Base-by-base conservation (phyloP, 192 early-diverging fungal genomes). In the Podila clonocystis region DNA sequence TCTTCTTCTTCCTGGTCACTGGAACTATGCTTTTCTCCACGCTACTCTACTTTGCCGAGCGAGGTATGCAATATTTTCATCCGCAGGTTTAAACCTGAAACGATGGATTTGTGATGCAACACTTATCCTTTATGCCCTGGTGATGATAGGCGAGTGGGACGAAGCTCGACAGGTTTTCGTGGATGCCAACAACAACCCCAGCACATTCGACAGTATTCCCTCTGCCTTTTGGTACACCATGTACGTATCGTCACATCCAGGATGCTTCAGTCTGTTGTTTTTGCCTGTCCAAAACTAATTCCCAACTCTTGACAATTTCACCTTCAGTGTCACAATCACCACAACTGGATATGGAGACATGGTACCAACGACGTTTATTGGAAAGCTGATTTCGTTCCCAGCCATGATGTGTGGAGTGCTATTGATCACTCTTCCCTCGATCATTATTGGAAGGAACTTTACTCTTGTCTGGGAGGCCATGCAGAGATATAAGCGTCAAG, bases 311-410 rank as follows among this genome's bases (percentile, higher is more conserved):
- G 13, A 8, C 17, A 20, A 24, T 20, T 55, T 5, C 11, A 17
- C 52, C 4, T 55, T 4, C 26, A 55, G 52, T 11, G 93, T 93
- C 33, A 94, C 94, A 26, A 88, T 95, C 64, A 94, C 94, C 1
- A 95, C 94, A 20, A 95, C 94, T 6, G 94, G 94, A 41, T 93
- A 90, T 77, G 89, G 89, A 57, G 93, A 95, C 69, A 93, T 94
- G 91, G 90, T 93, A 13, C 94, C 94, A 8, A 91, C 90, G 4
- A 95, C 94, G 0, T 91, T 93, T 72, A 84, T 94, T 62, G 94
- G 94, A 58, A 94, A 94, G 70, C 74, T 94, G 41, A 89, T 95
- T 24, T 89, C 93, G 12, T 95, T 94, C 62, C 93, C 94, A 17
- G 91, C 92, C 50, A 94, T 95, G 91, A 91, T 94, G 85, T 90